These are phyloP conservation scores for Talaromyces sp. DNA, from an alignment of 2,329 filamentous ascomycete species.

Conservation along the genomic window DNA sequence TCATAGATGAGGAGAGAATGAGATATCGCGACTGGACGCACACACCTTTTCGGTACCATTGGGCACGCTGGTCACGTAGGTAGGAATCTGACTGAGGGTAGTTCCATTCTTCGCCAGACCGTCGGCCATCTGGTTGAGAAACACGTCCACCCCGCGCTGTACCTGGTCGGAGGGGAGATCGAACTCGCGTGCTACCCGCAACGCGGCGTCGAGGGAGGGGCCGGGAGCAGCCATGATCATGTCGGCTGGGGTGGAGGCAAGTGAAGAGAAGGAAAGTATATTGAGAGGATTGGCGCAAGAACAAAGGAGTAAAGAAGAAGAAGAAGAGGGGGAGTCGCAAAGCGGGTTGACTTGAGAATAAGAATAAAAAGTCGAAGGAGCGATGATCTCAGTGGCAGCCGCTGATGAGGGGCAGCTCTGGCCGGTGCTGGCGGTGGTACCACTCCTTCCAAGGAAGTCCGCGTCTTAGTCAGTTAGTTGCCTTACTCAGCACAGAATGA, in stretches of 20 bases:
- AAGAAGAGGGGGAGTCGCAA: background rate
- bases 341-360: background rate
- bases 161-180: constrained; percentile 76
- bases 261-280: background rate
- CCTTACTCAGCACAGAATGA: background rate
- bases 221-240: constrained; percentile 25
- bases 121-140: constrained; percentile 81
- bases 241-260: background rate
- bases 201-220: constrained; percentile 63
- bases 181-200: constrained; percentile 77
- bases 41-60: constrained; percentile 93
- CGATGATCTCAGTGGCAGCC: constrained; percentile 18
- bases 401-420: constrained; percentile 3
- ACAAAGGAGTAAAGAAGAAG: background rate
- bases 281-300: constrained; percentile 11
- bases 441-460: constrained; percentile 5
- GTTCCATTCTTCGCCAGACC: constrained; percentile 74
- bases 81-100: constrained; percentile 91
- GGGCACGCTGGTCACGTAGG: constrained; percentile 91
- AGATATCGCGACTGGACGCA: background rate
- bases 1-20: background rate
- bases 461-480: constrained; percentile 3
- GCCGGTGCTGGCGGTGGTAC: background rate
- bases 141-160: constrained; percentile 77
- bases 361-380: background rate